Percentiles rank a stretch among this genome's conserved stretches.
Conservation (phyloP, 805 yeast genomes). For the Yamadazyma olivae region DNA sequence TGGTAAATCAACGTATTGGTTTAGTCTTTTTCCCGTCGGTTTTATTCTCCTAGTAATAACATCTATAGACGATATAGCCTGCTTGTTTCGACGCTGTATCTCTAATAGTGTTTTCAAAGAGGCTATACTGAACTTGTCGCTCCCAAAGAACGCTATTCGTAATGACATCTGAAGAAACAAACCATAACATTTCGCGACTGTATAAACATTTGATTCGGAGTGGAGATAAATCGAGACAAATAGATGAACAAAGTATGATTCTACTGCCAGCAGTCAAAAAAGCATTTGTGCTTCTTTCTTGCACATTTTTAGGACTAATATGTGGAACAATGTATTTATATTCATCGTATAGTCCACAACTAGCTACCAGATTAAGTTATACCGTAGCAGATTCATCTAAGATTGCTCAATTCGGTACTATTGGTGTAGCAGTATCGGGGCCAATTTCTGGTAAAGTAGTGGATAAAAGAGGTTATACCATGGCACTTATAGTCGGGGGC, state of each 20-base stretch:
- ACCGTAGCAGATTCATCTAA: conserved; percentile 61
- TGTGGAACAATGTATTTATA: conserved; percentile 77
- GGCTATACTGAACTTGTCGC: conserved; percentile 65
- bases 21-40: conserved; percentile 55
- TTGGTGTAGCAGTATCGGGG: conserved; percentile 63
- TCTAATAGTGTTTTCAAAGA: conserved; percentile 42
- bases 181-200: not conserved
- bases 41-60: conserved; percentile 65
- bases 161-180: not conserved
- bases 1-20: conserved; percentile 47
- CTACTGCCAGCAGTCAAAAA: conserved; percentile 19
- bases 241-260: conserved; percentile 2
- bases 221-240: no score
- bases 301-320: conserved; percentile 46
- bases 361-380: conserved; percentile 55
- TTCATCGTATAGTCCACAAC: conserved; percentile 77
- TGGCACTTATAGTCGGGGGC: conserved; percentile 52
- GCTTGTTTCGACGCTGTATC: conserved; percentile 11
- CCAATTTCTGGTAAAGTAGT: conserved; percentile 67
- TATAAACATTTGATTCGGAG: no score
- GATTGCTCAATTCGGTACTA: conserved; percentile 64
- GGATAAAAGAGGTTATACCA: conserved; percentile 58
- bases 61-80: conserved; percentile 36
- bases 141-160: conserved; percentile 68
- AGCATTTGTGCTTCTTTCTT: conserved; percentile 24